Evolutionary conservation across 139 green algal species (phyloP), one percentile per base, ranked within the genome.

Genomic region (Edaphochlamys debaryana): DNA sequence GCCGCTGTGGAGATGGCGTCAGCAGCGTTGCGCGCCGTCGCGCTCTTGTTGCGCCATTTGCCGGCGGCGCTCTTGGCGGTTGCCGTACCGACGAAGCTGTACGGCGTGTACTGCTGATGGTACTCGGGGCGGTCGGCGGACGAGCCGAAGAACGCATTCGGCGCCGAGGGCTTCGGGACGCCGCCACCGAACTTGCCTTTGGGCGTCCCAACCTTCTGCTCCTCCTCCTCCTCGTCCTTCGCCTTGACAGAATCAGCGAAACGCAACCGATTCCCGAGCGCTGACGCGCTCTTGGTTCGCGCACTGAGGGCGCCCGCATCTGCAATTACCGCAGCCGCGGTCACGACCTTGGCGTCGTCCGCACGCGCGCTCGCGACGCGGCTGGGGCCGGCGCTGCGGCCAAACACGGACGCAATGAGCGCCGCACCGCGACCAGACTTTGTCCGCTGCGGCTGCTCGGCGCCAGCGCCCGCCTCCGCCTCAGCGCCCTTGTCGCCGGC

Each of bases 91-190:
- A 52, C 4, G 0, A 83, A n/a, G 22, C 7, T 42, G 23, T 75
- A 19, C 1, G 77, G 63, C 30, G 54, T 67, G 27, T 52, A 19
- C 45, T 23, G 29, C 23, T 48, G 37, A 4, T 73, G 63, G 42
- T 75, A 83, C 77, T 83, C 77, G 42, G 77, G 77, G 1, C 77
- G 63, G 48, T 83, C 77, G 37, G n/a, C 64, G 3, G 63, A 30
- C 22, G 63, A 67, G 23, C 77, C 77, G 64, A 75, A 83, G 34
- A 83, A 83, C 23, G 77, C 77, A 27, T 73, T 83, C 32, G 77
- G 77, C 22, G 77, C 77, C 20, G 77, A 64, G 13, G 77, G 77
- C 45, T 74, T 74, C 15, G 77, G 77, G 4, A 83, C 45, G 45
- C 7, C 0, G 64, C 71, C 71, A 32, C 77, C 77, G 64, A 73